Conservation (phyloP, 257 asterid genomes). For the Nicotiana benthamiana region DNA sequence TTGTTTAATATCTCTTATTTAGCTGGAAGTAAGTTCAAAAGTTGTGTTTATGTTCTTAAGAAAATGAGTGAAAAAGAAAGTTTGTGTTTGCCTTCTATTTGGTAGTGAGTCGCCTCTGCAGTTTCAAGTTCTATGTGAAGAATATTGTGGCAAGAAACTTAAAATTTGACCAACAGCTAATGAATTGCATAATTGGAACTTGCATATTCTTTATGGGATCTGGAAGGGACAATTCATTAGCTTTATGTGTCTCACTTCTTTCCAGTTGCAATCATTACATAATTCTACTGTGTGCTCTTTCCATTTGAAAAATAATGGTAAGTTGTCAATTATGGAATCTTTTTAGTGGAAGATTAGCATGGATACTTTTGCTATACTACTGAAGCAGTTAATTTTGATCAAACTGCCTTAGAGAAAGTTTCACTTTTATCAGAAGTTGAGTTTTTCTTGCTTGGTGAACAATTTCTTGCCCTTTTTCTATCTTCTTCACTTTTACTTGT, state of each 20-base stretch:
- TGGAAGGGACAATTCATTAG: not conserved
- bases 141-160: not conserved
- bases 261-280: not conserved
- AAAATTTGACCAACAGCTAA: not conserved
- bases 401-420: not conserved
- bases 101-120: not conserved
- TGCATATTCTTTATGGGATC: not conserved
- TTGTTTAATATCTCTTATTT: not conserved
- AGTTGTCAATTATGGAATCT: not conserved
- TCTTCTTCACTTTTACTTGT: not conserved
- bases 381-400: not conserved
- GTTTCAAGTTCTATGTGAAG: not conserved
- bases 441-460: not conserved
- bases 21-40: not conserved
- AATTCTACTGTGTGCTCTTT: not conserved
- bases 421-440: not conserved
- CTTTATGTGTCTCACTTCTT: not conserved
- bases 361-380: not conserved
- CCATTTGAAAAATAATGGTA: not conserved
- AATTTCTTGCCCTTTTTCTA: not conserved
- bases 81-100: not conserved
- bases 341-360: not conserved
- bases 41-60: not conserved
- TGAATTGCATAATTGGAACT: not conserved
- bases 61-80: not conserved